Percentiles rank a stretch among this genome's conserved stretches.
These are phyloP conservation scores for Microbotryomycetes sp. DNA, from an alignment of 1,284 basidiomycete genomes.

Conservation along the genomic window DNA sequence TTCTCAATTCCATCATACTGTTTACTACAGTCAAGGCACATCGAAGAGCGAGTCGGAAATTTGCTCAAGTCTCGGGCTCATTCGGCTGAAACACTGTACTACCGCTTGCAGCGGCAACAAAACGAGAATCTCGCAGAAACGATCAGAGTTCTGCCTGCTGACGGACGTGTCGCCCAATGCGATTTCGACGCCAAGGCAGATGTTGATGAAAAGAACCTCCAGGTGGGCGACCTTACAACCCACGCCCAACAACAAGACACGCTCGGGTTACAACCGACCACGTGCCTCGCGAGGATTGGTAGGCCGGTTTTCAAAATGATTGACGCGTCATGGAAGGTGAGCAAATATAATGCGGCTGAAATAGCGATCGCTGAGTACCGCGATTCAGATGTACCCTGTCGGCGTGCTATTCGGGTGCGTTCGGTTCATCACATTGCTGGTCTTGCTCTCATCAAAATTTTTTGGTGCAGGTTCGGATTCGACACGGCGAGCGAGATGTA, in stretches of 20 bases:
- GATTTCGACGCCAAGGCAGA: not conserved
- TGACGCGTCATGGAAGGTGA: conserved; percentile 40
- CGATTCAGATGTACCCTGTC: conserved; percentile 38
- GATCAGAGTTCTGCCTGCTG: not conserved
- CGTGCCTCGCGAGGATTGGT: conserved; percentile 38
- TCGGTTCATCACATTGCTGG: not conserved
- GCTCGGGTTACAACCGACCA: conserved; percentile 16
- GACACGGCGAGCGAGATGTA: conserved; percentile 37
- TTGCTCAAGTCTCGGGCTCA: not conserved
- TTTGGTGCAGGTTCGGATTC: conserved; percentile 43
- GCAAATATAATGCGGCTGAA: not conserved
- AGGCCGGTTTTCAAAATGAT: conserved; percentile 40
- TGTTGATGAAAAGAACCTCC: not conserved
- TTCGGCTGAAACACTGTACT: not conserved
- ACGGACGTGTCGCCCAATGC: not conserved
- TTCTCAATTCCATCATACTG: conserved; percentile 41
- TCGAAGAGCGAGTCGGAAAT: not conserved
- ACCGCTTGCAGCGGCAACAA: not conserved
- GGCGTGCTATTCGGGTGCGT: conserved; percentile 39
- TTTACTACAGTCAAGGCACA: conserved; percentile 30
- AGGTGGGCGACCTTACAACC: not conserved
- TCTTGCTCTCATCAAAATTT: conserved; percentile 10
- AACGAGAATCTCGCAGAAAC: not conserved
- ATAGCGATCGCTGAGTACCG: not conserved
- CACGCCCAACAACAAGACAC: not conserved